Percentiles rank a stretch among this genome's conserved stretches.
phyloP scores from a whole-genome alignment of 768 basidiomycete genomes.

The Gloeophyllum trabeum region DNA sequence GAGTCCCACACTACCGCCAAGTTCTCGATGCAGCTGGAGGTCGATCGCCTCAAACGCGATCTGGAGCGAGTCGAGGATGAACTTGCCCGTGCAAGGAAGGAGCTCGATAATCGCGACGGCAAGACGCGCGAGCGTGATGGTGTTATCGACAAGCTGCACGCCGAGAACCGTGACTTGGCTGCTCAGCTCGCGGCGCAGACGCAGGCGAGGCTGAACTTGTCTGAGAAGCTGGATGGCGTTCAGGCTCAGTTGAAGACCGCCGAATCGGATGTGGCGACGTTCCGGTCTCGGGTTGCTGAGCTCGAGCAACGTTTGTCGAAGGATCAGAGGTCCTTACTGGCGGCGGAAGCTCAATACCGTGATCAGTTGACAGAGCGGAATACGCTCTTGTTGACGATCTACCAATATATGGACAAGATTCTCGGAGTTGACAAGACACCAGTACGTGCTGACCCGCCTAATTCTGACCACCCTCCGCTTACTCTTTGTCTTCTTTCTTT shows the following conservation, averaged over 20 bases:
- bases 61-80: constrained; percentile 74
- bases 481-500: constrained; percentile 1
- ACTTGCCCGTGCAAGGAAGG: constrained; percentile 55
- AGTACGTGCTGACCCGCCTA: constrained; percentile 30
- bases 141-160: constrained; percentile 62
- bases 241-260: constrained; percentile 50
- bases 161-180: constrained; percentile 73
- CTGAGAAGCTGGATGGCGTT: constrained; percentile 78
- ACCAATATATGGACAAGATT: constrained; percentile 92
- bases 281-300: constrained; percentile 55
- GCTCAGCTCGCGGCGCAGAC: constrained; percentile 75
- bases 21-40: constrained; percentile 83
- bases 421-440: constrained; percentile 81
- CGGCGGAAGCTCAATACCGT: constrained; percentile 71
- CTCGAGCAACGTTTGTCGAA: constrained; percentile 74
- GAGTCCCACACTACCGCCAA: constrained; percentile 76
- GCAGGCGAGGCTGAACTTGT: constrained; percentile 74
- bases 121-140: constrained; percentile 60
- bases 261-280: constrained; percentile 53
- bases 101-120: constrained; percentile 56
- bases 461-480: neutral
- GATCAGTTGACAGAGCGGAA: constrained; percentile 92
- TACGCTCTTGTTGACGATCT: constrained; percentile 82
- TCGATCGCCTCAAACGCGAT: constrained; percentile 80
- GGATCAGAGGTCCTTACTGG: constrained; percentile 64